Evolutionary conservation across 495 filamentous ascomycete genomes (phyloP), one percentile per base, ranked within the genome.

Genomic region (Cairneyella variabilis): DNA sequence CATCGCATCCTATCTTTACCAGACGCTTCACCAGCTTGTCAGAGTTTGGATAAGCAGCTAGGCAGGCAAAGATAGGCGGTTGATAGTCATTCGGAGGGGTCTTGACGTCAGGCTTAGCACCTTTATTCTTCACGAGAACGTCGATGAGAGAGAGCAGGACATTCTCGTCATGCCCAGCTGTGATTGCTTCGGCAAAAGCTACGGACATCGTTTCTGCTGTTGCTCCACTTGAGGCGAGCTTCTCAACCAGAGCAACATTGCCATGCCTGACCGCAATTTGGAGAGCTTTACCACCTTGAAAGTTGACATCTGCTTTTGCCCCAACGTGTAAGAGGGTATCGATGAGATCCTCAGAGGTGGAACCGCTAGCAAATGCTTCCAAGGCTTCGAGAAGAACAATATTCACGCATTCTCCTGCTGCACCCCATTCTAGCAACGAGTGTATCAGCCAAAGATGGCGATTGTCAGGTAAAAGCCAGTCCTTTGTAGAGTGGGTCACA

Each of bases 361-460:
- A 2, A 5, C 48, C 48, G 10, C 18, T 8, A 9, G 10, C 16
- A 42, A 7, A 8, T 7, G 32, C 34, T 42, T 51, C 9, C n/a
- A 51, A 42, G 23, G 48, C 48, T 20, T 17, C 9, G 16, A 14
- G 27, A 5, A 51, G 20, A 17, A 21, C 36, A 7, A 51, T 14
- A 25, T 51, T n/a, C 10, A 51, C 48, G 25, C 48, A 41, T 10
- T 51, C 32, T 23, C 48, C 48, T 3, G 5, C 34, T 10, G 48
- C 48, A 26, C 48, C 48, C 48, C 48, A 51, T 21, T 51, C 36
- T 4, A 51, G 17, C 22, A 51, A 23, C 20, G 32, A 51, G 42
- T 51, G 48, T 4, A 51, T 20, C 32, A 8, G 18, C 48, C 48
- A 51, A 16, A 51, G 34, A 26, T 42, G 6, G n/a, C 18, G 14